These are phyloP conservation scores for Clonostachys solani DNA, from an alignment of 2,329 filamentous ascomycete genomes.

Conservation along the genomic window DNA sequence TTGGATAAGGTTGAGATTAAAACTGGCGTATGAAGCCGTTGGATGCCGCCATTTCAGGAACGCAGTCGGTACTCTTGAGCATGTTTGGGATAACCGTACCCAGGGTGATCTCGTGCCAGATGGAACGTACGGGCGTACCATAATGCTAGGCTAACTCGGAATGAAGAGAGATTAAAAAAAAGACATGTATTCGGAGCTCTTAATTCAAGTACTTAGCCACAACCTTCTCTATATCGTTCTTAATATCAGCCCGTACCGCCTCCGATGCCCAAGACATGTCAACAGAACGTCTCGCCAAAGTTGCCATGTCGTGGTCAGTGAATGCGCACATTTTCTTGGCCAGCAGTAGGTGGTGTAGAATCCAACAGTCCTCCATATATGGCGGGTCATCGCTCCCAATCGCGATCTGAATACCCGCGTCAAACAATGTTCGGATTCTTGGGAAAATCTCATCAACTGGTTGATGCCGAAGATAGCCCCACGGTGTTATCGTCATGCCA, in stretches of 20 bases:
- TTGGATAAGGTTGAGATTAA: too few species aligned
- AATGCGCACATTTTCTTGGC: slow-evolving; percentile 33
- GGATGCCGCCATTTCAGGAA: too few species aligned
- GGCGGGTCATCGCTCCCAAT: slow-evolving; percentile 69
- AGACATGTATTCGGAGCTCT: too few species aligned
- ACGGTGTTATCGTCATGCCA: slow-evolving; percentile 63
- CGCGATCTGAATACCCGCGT: slow-evolving; percentile 58
- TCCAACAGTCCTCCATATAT: slow-evolving; percentile 58
- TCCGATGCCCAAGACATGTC: slow-evolving; percentile 37
- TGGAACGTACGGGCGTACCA: too few species aligned
- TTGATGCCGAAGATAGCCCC: slow-evolving; percentile 3
- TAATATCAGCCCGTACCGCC: slow-evolving; percentile 20
- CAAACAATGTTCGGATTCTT: slow-evolving; percentile 42
- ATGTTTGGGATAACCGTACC: too few species aligned
- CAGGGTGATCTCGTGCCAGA: too few species aligned
- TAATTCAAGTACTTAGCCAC: too few species aligned
- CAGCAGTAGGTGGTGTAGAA: slow-evolving; percentile 43
- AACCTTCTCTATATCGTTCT: slow-evolving; percentile 10
- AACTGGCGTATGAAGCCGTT: too few species aligned
- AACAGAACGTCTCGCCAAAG: slow-evolving; percentile 31
- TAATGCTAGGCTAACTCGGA: too few species aligned
- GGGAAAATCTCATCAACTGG: slow-evolving; percentile 40
- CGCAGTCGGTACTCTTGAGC: too few species aligned
- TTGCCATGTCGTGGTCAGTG: slow-evolving; percentile 30
- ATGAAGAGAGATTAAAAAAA: too few species aligned